Conservation (phyloP, 352 stramenopile species). For the Phytophthora meadii region DNA sequence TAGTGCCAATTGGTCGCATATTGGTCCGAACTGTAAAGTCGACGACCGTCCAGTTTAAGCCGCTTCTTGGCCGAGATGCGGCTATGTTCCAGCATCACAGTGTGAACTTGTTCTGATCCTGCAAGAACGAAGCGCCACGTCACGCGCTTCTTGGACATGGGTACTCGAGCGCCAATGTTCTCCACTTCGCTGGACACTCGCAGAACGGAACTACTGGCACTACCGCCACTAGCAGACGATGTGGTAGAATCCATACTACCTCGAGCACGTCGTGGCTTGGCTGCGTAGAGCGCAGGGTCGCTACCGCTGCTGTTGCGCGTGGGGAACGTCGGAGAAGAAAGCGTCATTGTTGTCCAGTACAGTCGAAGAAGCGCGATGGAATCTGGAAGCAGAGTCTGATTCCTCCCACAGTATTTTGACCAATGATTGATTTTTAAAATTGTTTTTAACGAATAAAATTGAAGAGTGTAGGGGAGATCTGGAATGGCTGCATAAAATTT, state of each 20-base stretch:
- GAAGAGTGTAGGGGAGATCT: not conserved
- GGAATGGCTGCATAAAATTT: slow-evolving; percentile 3
- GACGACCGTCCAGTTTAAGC: slow-evolving; percentile 79
- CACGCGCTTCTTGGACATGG: slow-evolving; percentile 86
- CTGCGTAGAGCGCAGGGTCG: slow-evolving; percentile 20
- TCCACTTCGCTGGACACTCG: slow-evolving; percentile 78
- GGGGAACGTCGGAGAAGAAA: slow-evolving; percentile 48
- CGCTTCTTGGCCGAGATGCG: slow-evolving; percentile 86
- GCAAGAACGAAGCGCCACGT: slow-evolving; percentile 87
- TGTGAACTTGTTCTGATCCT: slow-evolving; percentile 81
- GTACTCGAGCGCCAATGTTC: slow-evolving; percentile 83
- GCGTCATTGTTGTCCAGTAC: slow-evolving; percentile 39
- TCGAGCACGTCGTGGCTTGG: slow-evolving; percentile 39
- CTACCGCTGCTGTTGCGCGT: slow-evolving; percentile 25
- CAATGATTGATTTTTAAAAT: slow-evolving; percentile 6
- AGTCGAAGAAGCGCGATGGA: not conserved
- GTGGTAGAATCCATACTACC: slow-evolving; percentile 42
- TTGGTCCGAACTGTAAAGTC: slow-evolving; percentile 74
- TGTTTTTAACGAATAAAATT: slow-evolving; percentile 13
- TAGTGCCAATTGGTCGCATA: slow-evolving; percentile 81
- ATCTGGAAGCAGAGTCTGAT: slow-evolving; percentile 19
- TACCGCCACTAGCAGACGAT: slow-evolving; percentile 26
- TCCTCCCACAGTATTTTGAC: slow-evolving; percentile 17
- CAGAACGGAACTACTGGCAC: slow-evolving; percentile 49
- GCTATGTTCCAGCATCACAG: slow-evolving; percentile 86